Percentiles rank a stretch among this genome's conserved stretches.
These are phyloP conservation scores for Saccharomyces hybrid DNA, from an alignment of 1,139 yeast genomes.

Conservation along the genomic window DNA sequence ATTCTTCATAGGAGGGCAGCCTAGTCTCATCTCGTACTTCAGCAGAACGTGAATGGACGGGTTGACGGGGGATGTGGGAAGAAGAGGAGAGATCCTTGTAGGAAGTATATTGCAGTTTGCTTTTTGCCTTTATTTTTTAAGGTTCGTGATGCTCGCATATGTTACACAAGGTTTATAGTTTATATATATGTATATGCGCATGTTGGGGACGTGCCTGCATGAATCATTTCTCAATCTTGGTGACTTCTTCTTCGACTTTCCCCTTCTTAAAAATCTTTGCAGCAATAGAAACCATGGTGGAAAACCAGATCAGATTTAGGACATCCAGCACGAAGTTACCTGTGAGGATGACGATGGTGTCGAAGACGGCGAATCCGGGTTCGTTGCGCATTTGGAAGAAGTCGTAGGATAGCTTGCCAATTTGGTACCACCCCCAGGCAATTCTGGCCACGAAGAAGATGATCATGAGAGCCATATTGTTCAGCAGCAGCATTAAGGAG, in stretches of 20 bases:
- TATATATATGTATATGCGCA: background rate
- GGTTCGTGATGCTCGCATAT: conserved; percentile 6
- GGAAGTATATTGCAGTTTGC: background rate
- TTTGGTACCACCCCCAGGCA: conserved; percentile 82
- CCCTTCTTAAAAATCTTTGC: conserved; percentile 31
- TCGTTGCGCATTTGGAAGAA: conserved; percentile 39
- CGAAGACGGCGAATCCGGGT: conserved; percentile 39
- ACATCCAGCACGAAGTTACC: conserved; percentile 61
- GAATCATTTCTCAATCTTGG: background rate
- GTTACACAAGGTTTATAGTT: background rate
- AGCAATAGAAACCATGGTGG: conserved; percentile 75
- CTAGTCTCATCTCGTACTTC: too few species aligned
- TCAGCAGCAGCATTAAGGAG: conserved; percentile 46
- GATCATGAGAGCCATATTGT: conserved; percentile 61
- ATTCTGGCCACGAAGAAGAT: conserved; percentile 75
- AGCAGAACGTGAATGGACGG: too few species aligned
- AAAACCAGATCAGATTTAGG: conserved; percentile 72
- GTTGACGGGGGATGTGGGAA: too few species aligned
- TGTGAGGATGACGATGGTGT: conserved; percentile 44
- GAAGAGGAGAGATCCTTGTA: too few species aligned
- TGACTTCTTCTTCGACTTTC: background rate
- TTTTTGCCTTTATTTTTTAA: conserved; percentile 8
- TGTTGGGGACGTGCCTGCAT: background rate
- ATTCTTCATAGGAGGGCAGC: background rate
- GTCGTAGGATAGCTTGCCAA: conserved; percentile 46